Percentiles rank a stretch among this genome's conserved stretches.
These are phyloP conservation scores for Chlamydomonas applanata DNA, from an alignment of 139 green algal genomes.

Conservation along the genomic window DNA sequence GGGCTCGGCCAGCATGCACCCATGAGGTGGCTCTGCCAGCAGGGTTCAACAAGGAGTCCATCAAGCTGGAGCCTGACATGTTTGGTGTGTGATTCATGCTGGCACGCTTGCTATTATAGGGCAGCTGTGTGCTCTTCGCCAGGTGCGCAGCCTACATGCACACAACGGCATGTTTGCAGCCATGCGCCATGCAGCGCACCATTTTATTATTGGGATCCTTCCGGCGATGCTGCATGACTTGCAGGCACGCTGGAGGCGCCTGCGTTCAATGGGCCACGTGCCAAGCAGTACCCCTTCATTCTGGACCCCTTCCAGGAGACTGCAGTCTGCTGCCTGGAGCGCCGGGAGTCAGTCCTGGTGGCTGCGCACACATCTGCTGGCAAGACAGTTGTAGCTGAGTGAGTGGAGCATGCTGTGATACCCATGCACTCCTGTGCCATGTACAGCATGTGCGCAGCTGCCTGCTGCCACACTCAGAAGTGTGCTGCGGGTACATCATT, in stretches of 20 bases:
- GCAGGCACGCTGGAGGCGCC: constrained; percentile 66
- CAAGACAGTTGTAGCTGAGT: constrained; percentile 92
- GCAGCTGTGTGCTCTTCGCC: background rate
- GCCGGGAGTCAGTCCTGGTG: constrained; percentile 86
- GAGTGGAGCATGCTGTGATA: constrained; percentile 9
- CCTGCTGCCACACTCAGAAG: no score
- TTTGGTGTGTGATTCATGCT: constrained; percentile 42
- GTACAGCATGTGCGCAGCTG: no score
- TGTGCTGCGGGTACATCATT: no score
- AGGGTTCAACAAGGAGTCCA: constrained; percentile 43
- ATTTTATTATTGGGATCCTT: no score
- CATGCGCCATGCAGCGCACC: no score
- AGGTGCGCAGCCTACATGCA: background rate
- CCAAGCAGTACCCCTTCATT: constrained; percentile 86
- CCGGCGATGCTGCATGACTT: background rate
- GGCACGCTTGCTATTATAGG: no score
- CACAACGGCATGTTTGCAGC: no score
- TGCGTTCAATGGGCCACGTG: constrained; percentile 47
- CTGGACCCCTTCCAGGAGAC: constrained; percentile 88
- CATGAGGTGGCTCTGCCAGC: constrained; percentile 72
- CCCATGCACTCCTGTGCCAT: no score
- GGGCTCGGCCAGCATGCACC: constrained; percentile 30
- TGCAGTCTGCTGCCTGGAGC: constrained; percentile 85
- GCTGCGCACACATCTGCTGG: constrained; percentile 90
- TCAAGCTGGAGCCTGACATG: constrained; percentile 40